These are phyloP conservation scores for Marchantia paleacea DNA, from an alignment of 225 moss, liverwort and hornwort species.

Conservation along the genomic window DNA sequence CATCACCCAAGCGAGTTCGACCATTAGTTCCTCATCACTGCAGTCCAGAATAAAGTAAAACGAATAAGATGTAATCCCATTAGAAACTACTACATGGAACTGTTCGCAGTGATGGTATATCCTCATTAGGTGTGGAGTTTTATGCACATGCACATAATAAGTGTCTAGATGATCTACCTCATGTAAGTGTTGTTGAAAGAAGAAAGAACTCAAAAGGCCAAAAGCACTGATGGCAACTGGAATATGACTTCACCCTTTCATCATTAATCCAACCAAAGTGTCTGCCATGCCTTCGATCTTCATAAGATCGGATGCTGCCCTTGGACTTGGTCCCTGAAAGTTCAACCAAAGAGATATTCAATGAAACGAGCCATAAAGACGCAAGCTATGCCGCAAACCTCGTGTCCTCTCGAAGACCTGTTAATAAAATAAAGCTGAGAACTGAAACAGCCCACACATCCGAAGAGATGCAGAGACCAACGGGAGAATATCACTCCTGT, in stretches of 20 bases:
- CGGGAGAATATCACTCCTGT: not conserved
- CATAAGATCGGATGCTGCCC: conserved; percentile 80
- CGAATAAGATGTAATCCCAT: not conserved
- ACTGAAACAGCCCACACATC: not conserved
- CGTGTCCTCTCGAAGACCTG: no score
- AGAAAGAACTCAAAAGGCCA: conserved; percentile 17
- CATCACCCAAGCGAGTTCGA: conserved; percentile 89
- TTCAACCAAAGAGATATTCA: not conserved
- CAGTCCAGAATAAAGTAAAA: not conserved
- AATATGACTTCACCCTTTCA: conserved; percentile 50
- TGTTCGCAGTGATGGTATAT: not conserved
- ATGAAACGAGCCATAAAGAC: no score
- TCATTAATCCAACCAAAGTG: conserved; percentile 63
- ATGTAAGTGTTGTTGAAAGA: conserved; percentile 9
- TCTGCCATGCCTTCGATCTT: conserved; percentile 72
- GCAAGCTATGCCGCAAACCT: no score
- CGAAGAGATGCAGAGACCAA: not conserved
- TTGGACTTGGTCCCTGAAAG: conserved; percentile 71
- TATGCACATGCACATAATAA: not conserved
- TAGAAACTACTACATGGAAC: not conserved
- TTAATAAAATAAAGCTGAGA: not conserved
- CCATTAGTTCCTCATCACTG: conserved; percentile 90
- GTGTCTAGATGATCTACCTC: conserved; percentile 10
- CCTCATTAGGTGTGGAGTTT: not conserved
- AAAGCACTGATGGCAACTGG: conserved; percentile 8